Conservation (phyloP, 2,329 filamentous ascomycete genomes). For the Aspergillus viridinutans region DNA sequence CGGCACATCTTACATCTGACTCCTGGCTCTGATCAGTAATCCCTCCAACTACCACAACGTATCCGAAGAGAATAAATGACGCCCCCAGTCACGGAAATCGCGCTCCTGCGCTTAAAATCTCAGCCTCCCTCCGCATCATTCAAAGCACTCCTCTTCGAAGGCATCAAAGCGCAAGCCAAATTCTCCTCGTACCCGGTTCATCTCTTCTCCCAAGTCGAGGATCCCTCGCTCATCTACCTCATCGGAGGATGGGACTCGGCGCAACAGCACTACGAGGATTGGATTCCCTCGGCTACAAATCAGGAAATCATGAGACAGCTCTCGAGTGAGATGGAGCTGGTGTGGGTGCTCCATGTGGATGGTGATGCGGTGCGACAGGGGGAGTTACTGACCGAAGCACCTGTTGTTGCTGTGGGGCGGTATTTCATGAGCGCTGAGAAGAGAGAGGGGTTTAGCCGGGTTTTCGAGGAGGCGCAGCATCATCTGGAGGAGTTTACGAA, state of each 20-base stretch:
- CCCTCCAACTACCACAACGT: background rate
- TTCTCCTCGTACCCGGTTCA: slow-evolving; percentile 36
- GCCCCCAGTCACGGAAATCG: slow-evolving; percentile 40
- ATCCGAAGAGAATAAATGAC: background rate
- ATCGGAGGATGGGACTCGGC: slow-evolving; percentile 46
- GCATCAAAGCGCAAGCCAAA: slow-evolving; percentile 34
- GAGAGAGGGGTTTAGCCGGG: slow-evolving; percentile 23
- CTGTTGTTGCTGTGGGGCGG: slow-evolving; percentile 31
- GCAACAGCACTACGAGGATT: slow-evolving; percentile 39
- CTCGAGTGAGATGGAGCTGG: slow-evolving; percentile 35
- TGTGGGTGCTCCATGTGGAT: slow-evolving; percentile 44
- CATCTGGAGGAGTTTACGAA: slow-evolving; percentile 25
- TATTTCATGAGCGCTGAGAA: slow-evolving; percentile 25
- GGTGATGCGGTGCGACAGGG: slow-evolving; percentile 16
- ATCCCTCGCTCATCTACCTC: slow-evolving; percentile 42
- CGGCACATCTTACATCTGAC: background rate
- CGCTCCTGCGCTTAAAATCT: slow-evolving; percentile 36
- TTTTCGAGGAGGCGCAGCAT: slow-evolving; percentile 22
- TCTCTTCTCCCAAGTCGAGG: slow-evolving; percentile 43
- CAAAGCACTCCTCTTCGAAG: slow-evolving; percentile 28
- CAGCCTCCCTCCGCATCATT: slow-evolving; percentile 20
- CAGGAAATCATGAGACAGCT: slow-evolving; percentile 36
- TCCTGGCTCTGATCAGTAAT: background rate
- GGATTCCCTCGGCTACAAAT: slow-evolving; percentile 42
- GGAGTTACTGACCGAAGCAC: slow-evolving; percentile 24